phyloP scores from a whole-genome alignment of 2,329 filamentous ascomycete genomes.

The Metarhizium sp. region DNA sequence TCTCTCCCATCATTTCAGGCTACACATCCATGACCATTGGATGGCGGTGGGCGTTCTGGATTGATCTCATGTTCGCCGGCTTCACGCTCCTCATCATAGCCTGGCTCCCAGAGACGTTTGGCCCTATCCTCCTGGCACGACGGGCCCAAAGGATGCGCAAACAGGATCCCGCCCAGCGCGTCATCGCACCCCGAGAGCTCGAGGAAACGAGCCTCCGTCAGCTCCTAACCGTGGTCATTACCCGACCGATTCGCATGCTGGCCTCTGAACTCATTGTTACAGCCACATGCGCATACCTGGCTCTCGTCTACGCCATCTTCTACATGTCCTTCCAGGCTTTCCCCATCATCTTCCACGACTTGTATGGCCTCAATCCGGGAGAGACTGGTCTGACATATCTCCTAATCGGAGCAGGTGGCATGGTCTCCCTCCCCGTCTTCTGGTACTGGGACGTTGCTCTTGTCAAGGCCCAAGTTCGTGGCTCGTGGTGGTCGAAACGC shows the following conservation, averaged over 20 bases:
- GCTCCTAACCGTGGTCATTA: constrained; percentile 56
- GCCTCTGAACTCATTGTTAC: constrained; percentile 63
- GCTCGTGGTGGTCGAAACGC: constrained; percentile 47
- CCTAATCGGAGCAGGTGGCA: constrained; percentile 54
- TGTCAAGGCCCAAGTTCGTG: constrained; percentile 35
- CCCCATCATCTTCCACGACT: constrained; percentile 54
- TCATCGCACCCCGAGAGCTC: constrained; percentile 54
- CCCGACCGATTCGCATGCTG: constrained; percentile 64
- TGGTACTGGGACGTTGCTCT: constrained; percentile 57
- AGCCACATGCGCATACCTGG: constrained; percentile 60
- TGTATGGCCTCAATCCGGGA: constrained; percentile 56
- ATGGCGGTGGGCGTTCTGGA: constrained; percentile 66
- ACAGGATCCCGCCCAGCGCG: constrained; percentile 37
- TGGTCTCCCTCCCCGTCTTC: constrained; percentile 51
- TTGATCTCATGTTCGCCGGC: constrained; percentile 59
- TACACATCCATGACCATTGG: constrained; percentile 47
- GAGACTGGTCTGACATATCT: constrained; percentile 59
- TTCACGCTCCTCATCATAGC: constrained; percentile 48
- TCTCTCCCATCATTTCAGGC: constrained; percentile 56
- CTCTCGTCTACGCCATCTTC: constrained; percentile 57
- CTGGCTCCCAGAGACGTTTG: constrained; percentile 57
- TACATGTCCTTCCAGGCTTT: constrained; percentile 72
- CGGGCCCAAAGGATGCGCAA: constrained; percentile 49
- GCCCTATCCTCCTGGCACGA: constrained; percentile 46
- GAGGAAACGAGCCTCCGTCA: constrained; percentile 48